Percentiles rank a stretch among this genome's conserved stretches.
phyloP scores from a whole-genome alignment of 2,329 filamentous ascomycete species.

The Calonectria pseudoreteaudii region DNA sequence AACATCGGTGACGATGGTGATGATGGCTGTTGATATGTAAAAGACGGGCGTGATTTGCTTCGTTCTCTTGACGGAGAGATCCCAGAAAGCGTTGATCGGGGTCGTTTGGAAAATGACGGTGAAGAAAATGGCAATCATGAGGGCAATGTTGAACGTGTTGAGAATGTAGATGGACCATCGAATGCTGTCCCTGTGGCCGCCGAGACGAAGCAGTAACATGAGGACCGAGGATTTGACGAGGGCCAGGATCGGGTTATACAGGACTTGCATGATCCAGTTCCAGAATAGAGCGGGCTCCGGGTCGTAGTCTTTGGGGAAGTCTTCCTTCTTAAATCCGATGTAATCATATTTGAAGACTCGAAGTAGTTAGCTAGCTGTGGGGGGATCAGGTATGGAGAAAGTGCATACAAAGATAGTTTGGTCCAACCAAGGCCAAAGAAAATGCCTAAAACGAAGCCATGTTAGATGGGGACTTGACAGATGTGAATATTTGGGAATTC shows the following conservation, averaged over 20 bases:
- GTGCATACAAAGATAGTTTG: constrained; percentile 33
- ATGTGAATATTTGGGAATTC: not conserved
- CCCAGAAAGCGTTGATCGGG: constrained; percentile 50
- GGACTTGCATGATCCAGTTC: constrained; percentile 39
- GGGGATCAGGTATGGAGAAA: rapidly evolving
- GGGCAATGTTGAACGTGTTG: constrained; percentile 45
- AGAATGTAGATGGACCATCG: constrained; percentile 45
- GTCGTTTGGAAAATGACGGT: constrained; percentile 54
- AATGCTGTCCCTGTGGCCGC: constrained; percentile 42
- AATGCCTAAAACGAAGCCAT: constrained; percentile 15
- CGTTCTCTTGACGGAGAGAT: constrained; percentile 24
- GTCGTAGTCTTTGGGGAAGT: constrained; percentile 27
- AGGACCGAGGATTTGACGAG: constrained; percentile 59
- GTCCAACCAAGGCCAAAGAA: constrained; percentile 29
- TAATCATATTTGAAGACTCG: constrained; percentile 37
- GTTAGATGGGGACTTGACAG: not conserved
- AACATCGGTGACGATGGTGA: constrained; percentile 57
- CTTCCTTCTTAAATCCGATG: constrained; percentile 25
- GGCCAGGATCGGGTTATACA: constrained; percentile 60
- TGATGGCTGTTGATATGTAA: constrained; percentile 49
- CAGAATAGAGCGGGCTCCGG: constrained; percentile 33
- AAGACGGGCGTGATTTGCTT: constrained; percentile 30
- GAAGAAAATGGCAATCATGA: constrained; percentile 51
- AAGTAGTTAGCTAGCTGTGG: not conserved
- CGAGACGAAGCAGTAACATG: constrained; percentile 57